A percentile compares a stretch with the other conserved stretches of the same genome.
phyloP scores from a whole-genome alignment of 805 yeast genomes.

The Saccharomycodes ludwigii region DNA sequence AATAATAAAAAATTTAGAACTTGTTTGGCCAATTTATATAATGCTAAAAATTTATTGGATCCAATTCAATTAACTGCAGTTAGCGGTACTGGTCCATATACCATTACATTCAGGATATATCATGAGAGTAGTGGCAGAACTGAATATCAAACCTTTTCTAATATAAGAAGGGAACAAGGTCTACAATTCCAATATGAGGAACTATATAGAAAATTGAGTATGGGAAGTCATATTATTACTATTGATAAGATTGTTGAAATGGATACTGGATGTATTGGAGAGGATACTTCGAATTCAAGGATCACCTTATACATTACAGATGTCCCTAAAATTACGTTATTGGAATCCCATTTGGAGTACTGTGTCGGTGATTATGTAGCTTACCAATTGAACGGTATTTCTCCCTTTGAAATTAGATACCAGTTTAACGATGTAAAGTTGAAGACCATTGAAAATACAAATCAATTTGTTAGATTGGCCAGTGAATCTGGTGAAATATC shows the following conservation, averaged over 20 bases:
- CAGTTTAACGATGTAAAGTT: slow-evolving; percentile 52
- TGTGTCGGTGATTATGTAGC: slow-evolving; percentile 91
- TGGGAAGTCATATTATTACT: slow-evolving; percentile 61
- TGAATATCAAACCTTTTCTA: slow-evolving; percentile 33
- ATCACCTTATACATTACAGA: slow-evolving; percentile 56
- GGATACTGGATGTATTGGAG: slow-evolving; percentile 49
- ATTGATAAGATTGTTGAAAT: slow-evolving; percentile 51
- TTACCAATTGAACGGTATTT: slow-evolving; percentile 61
- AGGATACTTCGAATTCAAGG: slow-evolving; percentile 31
- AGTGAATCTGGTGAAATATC: slow-evolving; percentile 68
- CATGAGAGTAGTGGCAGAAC: slow-evolving; percentile 48
- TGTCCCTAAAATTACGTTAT: slow-evolving; percentile 51
- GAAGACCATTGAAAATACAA: slow-evolving; percentile 38
- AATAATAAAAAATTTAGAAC: slow-evolving; percentile 38
- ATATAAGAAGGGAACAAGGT: slow-evolving; percentile 11
- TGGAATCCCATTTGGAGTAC: slow-evolving; percentile 35
- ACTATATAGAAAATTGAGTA: slow-evolving; percentile 37
- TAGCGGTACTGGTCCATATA: slow-evolving; percentile 50
- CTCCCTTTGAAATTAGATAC: slow-evolving; percentile 71
- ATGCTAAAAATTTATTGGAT: slow-evolving; percentile 23
- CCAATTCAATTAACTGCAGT: slow-evolving; percentile 42
- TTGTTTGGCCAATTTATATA: slow-evolving; percentile 30
- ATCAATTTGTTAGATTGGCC: slow-evolving; percentile 57
- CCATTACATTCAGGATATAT: slow-evolving; percentile 41
- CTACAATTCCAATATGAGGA: slow-evolving; percentile 26